Percentiles rank a stretch among this genome's conserved stretches.
phyloP scores from a whole-genome alignment of 805 yeast genomes.

The Wickerhamiella sergipiensis region DNA sequence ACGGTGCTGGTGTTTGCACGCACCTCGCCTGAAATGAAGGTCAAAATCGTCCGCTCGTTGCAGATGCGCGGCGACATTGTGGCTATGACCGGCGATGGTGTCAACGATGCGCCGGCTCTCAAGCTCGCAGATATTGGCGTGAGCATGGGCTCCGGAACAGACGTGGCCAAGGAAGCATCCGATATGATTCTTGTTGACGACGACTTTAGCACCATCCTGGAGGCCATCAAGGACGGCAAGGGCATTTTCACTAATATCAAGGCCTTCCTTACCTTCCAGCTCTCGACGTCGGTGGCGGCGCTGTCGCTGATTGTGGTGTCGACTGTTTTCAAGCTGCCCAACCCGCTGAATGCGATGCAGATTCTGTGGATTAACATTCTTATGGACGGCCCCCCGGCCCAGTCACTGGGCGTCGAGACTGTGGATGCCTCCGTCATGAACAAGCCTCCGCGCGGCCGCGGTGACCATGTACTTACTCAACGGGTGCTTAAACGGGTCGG shows the following conservation, averaged over 20 bases:
- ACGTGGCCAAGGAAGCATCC: constrained; percentile 96
- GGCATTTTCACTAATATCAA: constrained; percentile 94
- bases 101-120: constrained; percentile 96
- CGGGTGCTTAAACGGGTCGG: constrained; percentile 58
- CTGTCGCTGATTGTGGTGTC: constrained; percentile 76
- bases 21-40: constrained; percentile 38
- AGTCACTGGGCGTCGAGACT: constrained; percentile 92
- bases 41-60: constrained; percentile 34
- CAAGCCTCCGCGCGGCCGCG: constrained; percentile 86
- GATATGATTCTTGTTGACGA: constrained; percentile 97
- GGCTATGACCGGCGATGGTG: constrained; percentile 99
- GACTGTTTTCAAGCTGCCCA: constrained; percentile 76
- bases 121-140: constrained; percentile 94
- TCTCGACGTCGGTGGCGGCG: constrained; percentile 93
- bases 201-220: constrained; percentile 85
- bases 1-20: constrained; percentile 47
- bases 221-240: constrained; percentile 94
- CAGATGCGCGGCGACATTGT: constrained; percentile 77
- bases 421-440: constrained; percentile 93
- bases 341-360: constrained; percentile 96
- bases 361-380: constrained; percentile 92
- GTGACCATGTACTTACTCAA: constrained; percentile 67
- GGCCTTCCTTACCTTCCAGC: constrained; percentile 85
- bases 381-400: constrained; percentile 99
- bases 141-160: constrained; percentile 84